phyloP scores from a whole-genome alignment of 495 filamentous ascomycete genomes.

The Trypethelium eluteriae region DNA sequence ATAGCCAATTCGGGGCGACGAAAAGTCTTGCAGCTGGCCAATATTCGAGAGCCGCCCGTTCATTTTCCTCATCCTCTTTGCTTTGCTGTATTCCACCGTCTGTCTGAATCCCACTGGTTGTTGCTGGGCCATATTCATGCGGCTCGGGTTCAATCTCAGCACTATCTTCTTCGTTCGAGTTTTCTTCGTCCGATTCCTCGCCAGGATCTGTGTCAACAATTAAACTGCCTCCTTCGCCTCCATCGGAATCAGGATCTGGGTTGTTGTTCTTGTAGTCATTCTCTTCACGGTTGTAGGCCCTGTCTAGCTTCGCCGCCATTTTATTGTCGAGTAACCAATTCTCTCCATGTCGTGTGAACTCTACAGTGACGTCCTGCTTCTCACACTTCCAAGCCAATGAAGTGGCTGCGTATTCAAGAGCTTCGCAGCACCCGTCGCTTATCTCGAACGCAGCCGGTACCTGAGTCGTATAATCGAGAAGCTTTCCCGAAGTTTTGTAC shows the following conservation, averaged over 20 bases:
- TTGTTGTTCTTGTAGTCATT: conserved; percentile 30
- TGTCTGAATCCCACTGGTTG: too few species aligned
- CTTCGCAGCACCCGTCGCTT: conserved; percentile 51
- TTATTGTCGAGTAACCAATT: conserved; percentile 48
- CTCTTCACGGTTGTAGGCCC: conserved; percentile 18
- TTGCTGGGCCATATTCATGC: not conserved
- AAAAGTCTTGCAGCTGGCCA: conserved; percentile 52
- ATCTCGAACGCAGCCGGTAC: conserved; percentile 70
- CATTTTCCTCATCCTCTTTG: not conserved
- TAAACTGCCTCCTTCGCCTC: not conserved
- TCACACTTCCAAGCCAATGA: conserved; percentile 52
- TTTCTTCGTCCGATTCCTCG: not conserved
- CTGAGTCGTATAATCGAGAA: conserved; percentile 34
- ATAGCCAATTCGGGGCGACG: conserved; percentile 51
- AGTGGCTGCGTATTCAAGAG: conserved; percentile 64
- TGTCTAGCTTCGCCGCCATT: conserved; percentile 39
- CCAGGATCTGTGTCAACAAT: not conserved
- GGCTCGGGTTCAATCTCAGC: not conserved
- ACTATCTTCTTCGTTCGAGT: not conserved
- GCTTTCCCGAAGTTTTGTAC: conserved; percentile 17
- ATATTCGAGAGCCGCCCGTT: conserved; percentile 21
- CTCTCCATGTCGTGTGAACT: conserved; percentile 48
- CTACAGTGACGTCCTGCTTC: conserved; percentile 45
- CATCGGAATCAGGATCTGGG: conserved; percentile 16
- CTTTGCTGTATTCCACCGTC: not conserved